Conservation (phyloP, 305 asterid species). For the Fraxinus xanthoxyloides region DNA sequence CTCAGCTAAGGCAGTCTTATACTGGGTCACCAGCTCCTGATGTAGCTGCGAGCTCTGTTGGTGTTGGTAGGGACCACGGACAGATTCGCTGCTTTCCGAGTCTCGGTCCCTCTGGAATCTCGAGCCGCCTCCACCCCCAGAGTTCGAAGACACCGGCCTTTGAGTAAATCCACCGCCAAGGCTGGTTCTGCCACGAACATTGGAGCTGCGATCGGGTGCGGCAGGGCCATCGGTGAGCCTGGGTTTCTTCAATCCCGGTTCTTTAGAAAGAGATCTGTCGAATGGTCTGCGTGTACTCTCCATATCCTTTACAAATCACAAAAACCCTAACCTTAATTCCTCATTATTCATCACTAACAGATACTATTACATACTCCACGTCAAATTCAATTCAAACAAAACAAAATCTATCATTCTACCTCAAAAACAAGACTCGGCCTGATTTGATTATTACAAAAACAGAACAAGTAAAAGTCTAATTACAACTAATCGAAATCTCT, state of each 20-base stretch:
- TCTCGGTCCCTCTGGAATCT: slow-evolving; percentile 43
- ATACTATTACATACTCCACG: slow-evolving; percentile 6
- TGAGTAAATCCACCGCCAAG: slow-evolving; percentile 32
- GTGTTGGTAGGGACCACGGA: slow-evolving; percentile 52
- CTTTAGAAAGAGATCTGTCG: slow-evolving; percentile 46
- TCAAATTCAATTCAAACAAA: background rate
- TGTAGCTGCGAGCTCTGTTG: slow-evolving; percentile 44
- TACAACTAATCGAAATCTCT: background rate
- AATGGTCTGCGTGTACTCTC: slow-evolving; percentile 47
- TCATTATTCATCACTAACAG: slow-evolving; percentile 19
- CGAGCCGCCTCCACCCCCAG: slow-evolving; percentile 32
- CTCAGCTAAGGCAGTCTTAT: slow-evolving; percentile 77
- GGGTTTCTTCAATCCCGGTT: slow-evolving; percentile 76
- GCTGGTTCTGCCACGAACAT: slow-evolving; percentile 37
- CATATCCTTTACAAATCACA: slow-evolving; percentile 38
- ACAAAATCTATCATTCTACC: background rate
- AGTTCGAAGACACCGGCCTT: slow-evolving; percentile 36
- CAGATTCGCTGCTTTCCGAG: slow-evolving; percentile 48
- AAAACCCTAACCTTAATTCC: slow-evolving; percentile 32
- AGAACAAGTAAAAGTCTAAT: background rate
- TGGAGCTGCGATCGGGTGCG: slow-evolving; percentile 51
- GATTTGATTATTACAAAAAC: slow-evolving; percentile 7
- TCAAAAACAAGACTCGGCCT: background rate
- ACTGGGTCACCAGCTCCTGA: slow-evolving; percentile 76
- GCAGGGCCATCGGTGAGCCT: slow-evolving; percentile 54